Base-by-base conservation (phyloP, 2,329 filamentous ascomycete species). In the Botrytis hyacinthi region DNA sequence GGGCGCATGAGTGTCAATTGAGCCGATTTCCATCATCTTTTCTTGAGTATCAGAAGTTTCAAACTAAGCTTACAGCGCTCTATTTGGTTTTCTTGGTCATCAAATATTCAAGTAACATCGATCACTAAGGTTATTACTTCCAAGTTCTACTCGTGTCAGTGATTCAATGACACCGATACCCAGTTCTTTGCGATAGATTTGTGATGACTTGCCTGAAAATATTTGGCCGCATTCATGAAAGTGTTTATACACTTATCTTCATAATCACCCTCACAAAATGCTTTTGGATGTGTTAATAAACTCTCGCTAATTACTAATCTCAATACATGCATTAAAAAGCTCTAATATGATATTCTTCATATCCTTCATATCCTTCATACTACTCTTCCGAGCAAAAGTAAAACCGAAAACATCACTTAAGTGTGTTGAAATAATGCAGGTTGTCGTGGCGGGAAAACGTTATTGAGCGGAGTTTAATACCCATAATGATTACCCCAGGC, bases 51-150 rank as follows among this genome's bases (percentile, higher is more conserved):
- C n/a, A 29, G 5, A 29, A 29, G 5, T 29, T 14, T 3, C 5
- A 16, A 3, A 18, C 12, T 14, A 16, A 32, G 14, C 5, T 57
- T 8, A 18, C 51, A 57, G 3, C 51, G 5, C n/a, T 54, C 26
- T n/a, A 5, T 51, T 14, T 12, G 10, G 26, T n/a, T 8, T 26
- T 14, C 6, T 14, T 14, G 14, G 48, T 51, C 48, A 51, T 51
- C 3, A n/a, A 6, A 0, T 14, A 0, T 51, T 14, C 26, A 26
- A 51, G 22, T 12, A 12, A 20, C 10, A 51, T n/a, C 10, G 10
- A 14, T n/a, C 4, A 3, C 48, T 51, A n/a, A 51, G 22, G 9
- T 51, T 51, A 14, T 51, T 22, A 20, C 54, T 32, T 29, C 16
- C 14, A 26, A 20, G 12, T 6, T 4, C 2, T 37, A 60, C 1